Conservation (phyloP, 495 filamentous ascomycete species). For the Trichocladium uniseriatum region DNA sequence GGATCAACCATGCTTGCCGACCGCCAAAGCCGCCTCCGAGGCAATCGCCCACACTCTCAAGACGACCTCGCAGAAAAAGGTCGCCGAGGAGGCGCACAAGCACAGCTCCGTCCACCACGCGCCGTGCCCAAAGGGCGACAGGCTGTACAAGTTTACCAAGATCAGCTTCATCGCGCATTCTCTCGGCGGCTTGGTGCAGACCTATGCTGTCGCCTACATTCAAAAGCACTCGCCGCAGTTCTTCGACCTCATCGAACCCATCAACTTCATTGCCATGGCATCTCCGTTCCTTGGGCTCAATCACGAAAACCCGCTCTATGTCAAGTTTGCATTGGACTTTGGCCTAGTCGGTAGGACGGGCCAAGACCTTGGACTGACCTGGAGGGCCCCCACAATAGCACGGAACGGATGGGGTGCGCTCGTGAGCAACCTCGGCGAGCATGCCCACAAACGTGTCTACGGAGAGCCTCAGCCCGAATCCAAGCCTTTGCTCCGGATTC, state of each 20-base stretch:
- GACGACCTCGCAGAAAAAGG: constrained; percentile 19
- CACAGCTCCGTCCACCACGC: constrained; percentile 45
- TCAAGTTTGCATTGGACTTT: constrained; percentile 93
- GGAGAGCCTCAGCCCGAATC: constrained; percentile 61
- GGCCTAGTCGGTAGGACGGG: constrained; percentile 91
- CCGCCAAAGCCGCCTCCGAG: constrained; percentile 45
- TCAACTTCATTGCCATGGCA: constrained; percentile 91
- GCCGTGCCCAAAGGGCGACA: constrained; percentile 30
- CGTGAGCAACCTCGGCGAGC: constrained; percentile 64
- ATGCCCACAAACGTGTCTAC: constrained; percentile 52
- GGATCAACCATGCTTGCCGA: constrained; percentile 73
- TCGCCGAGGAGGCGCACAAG: constrained; percentile 34
- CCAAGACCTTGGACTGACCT: constrained; percentile 88
- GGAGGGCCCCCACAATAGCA: constrained; percentile 76
- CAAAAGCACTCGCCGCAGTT: constrained; percentile 91
- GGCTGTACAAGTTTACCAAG: constrained; percentile 78
- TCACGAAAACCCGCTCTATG: constrained; percentile 95
- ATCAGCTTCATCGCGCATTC: constrained; percentile 96
- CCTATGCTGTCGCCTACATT: constrained; percentile 94
- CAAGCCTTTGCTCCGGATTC: constrained; percentile 82
- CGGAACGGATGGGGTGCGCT: constrained; percentile 82
- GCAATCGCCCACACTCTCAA: constrained; percentile 31
- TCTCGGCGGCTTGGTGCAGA: constrained; percentile 83
- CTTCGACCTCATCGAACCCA: constrained; percentile 74
- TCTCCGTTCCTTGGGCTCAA: constrained; percentile 87